Percentiles rank a stretch among this genome's conserved stretches.
phyloP scores from a whole-genome alignment of 148 eudicot genomes.

The Rhododendron ferrugineum region DNA sequence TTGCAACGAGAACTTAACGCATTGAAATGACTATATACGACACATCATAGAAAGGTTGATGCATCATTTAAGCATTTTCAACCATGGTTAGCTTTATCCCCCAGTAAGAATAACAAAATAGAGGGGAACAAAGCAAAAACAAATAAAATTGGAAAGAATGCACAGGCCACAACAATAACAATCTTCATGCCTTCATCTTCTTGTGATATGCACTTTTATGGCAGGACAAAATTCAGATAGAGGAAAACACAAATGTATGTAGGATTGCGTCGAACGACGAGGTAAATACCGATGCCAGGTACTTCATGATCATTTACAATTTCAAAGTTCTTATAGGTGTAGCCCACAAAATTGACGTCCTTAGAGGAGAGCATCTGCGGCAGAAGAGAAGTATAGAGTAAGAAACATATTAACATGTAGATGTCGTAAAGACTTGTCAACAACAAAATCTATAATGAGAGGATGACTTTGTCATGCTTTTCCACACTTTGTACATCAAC shows the following conservation, averaged over 20 bases:
- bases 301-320: constrained; percentile 88
- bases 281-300: constrained; percentile 64
- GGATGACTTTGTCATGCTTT: neutral
- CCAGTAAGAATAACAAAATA: neutral
- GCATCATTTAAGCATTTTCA: neutral
- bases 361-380: constrained; percentile 87
- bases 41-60: neutral
- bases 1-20: neutral
- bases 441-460: neutral
- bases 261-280: neutral
- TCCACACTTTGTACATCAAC: neutral
- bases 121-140: neutral
- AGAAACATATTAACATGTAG: neutral
- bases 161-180: neutral
- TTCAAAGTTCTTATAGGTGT: constrained; percentile 90
- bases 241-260: neutral
- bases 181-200: neutral
- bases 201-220: neutral
- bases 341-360: constrained; percentile 91
- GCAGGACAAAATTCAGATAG: neutral
- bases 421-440: neutral
- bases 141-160: neutral
- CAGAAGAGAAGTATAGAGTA: neutral
- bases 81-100: neutral
- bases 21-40: neutral